Base-by-base conservation (phyloP, 2,329 filamentous ascomycete species). In the Tympanopsis confertula region DNA sequence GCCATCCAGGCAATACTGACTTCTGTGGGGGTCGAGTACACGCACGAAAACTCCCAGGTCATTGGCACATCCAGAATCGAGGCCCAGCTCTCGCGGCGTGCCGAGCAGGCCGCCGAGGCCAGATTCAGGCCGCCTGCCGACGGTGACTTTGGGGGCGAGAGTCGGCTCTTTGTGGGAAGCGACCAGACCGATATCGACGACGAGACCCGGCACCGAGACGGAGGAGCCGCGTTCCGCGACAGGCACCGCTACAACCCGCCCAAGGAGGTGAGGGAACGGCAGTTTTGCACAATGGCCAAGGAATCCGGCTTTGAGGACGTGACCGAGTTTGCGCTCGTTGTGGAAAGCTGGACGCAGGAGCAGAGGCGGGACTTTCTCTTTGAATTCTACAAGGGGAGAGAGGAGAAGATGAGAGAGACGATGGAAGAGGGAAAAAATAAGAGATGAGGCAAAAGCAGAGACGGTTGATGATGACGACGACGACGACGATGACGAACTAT, bases 31-130 rank as follows among this genome's bases (percentile, higher is more conserved):
- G 88, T 98, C 1, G 80, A 91, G 51, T 98, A 98, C 55, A 94
- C 87, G 0, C 91, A 98, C 53, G 85, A 96, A 48, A 98, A 98
- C 54, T 86, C 85, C 1, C 88, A 96, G 58, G 88, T 98, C 12
- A 76, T 98, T 39, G 91, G 91, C 12, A 82, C 86, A 1, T 91
- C 83, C n/a, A 86, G 82, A 47, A 72, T 95, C 14, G 91, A 98
- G 59, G 82, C 83, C 44, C 75, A 81, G 41, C 72, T 98, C 4
- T 88, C 84, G 33, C 78, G 79, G 15, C 77, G 75, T 30, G 91
- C 89, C 4, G 77, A 82, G 50, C 68, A 80, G 50, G 64, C 65
- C 0, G 68, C 66, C 3, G 68, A 68, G 40, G 40, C 46, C 50
- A 3, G 50, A 48, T 1, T 55, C 52, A 19, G 54, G 50, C 4